Conservation (phyloP, 352 stramenopile genomes). For the Thraustochytrium sp. region DNA sequence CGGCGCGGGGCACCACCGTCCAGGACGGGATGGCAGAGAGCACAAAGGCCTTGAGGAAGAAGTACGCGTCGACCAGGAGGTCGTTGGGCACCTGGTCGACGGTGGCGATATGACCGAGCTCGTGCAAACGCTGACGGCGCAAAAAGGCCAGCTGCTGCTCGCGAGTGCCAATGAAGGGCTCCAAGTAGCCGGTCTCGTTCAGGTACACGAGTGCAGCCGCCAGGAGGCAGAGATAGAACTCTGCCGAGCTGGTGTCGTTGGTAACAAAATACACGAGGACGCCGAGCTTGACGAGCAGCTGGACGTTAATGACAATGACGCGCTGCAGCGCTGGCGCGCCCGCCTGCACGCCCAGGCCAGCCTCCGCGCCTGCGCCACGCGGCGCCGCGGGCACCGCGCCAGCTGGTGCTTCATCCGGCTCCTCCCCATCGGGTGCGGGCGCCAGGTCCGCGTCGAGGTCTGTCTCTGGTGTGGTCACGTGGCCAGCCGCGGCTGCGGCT, state of each 20-base stretch:
- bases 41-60: conserved; percentile 34
- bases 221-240: neutral
- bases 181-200: conserved; percentile 34
- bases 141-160: conserved; percentile 14
- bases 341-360: neutral
- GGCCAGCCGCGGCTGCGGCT: too few species aligned
- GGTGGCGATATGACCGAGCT: conserved; percentile 12
- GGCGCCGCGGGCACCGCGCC: neutral
- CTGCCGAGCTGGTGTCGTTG: conserved; percentile 13
- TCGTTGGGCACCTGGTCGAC: neutral
- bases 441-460: neutral
- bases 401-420: neutral
- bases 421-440: neutral
- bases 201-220: conserved; percentile 10
- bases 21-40: conserved; percentile 18
- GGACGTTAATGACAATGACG: conserved; percentile 38
- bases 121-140: neutral
- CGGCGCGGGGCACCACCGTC: neutral
- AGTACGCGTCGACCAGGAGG: neutral
- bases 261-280: conserved; percentile 32
- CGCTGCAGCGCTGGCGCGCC: neutral
- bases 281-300: conserved; percentile 21
- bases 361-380: neutral
- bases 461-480: neutral
- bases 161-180: conserved; percentile 26